Evolutionary conservation across 2,329 filamentous ascomycete genomes (phyloP), one percentile per base, ranked within the genome.

Genomic region (Penicillium sp.): DNA sequence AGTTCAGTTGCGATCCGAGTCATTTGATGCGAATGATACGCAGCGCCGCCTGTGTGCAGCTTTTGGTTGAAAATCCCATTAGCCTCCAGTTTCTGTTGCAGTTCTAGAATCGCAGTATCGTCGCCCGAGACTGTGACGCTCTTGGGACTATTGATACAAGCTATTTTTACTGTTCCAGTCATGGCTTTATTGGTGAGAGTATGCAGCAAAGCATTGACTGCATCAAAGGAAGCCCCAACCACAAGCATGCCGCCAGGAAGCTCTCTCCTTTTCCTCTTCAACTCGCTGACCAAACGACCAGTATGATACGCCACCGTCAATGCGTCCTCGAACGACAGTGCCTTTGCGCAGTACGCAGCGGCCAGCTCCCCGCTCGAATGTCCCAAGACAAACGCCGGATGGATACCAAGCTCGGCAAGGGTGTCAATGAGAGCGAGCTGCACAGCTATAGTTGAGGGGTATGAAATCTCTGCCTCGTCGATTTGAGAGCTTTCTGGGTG

Each of bases 311-410:
- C 24, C 8, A 27, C 24, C 5, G 24, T 27, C 24, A 27, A 27
- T 8, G 24, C 24, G 6, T 27, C 24, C 24, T 27, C 34, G 32
- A 9, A 34, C 29, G 8, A 36, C 31, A 5, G 58, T 22, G 34
- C 32, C 1, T 50, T 48, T 10, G 54, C 54, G 4, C 54, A 50
- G 43, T 47, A 61, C 5, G 54, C 57, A 0, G 54, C 57, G 1
- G 22, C 56, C 11, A 58, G 49, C 38, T 58, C 56, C n/a, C 56
- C 56, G 2, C 48, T 52, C 4, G 56, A 58, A 18, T 58, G 56
- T 4, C 56, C 56, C 3, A 50, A 38, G 1, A 51, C 47, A 2
- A 34, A 38, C 11, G 10, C 5, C 13, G 53, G 46, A 5, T 32
- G 13, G 5, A 51, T 27, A 13, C 38, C 47, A 29, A 21, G 43